These are phyloP conservation scores for Trametes elegans DNA, from an alignment of 768 basidiomycete species.

Conservation along the genomic window DNA sequence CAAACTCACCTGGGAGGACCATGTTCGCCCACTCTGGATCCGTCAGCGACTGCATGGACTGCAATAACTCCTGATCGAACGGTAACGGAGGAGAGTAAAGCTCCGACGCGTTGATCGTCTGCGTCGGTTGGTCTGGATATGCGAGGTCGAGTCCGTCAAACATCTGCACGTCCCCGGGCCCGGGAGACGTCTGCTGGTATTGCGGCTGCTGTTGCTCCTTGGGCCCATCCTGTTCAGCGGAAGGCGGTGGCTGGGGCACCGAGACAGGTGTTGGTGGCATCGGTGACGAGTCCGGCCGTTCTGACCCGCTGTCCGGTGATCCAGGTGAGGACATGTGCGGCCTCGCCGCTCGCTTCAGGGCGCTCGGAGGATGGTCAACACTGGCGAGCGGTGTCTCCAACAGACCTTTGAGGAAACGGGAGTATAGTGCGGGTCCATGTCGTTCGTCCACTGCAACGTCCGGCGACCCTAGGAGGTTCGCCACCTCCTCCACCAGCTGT, in stretches of 20 bases:
- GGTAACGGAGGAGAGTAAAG: constrained; percentile 55
- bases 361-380: constrained; percentile 16
- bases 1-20: constrained; percentile 45
- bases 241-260: background rate
- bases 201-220: background rate
- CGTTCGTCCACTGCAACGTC: constrained; percentile 78
- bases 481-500: constrained; percentile 58
- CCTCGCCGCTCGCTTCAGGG: constrained; percentile 5
- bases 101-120: constrained; percentile 27
- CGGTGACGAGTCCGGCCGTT: constrained; percentile 1
- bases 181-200: background rate
- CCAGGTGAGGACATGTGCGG: background rate
- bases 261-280: constrained; percentile 1
- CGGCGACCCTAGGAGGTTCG: constrained; percentile 64
- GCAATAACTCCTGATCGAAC: constrained; percentile 58
- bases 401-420: constrained; percentile 73
- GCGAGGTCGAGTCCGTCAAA: constrained; percentile 17
- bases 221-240: background rate
- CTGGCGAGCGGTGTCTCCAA: constrained; percentile 39
- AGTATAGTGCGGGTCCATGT: constrained; percentile 78
- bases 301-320: background rate
- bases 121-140: constrained; percentile 20
- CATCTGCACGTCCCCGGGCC: constrained; percentile 10
- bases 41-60: constrained; percentile 57
- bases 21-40: constrained; percentile 59